Evolutionary conservation across 2,329 filamentous ascomycete genomes (phyloP).

Genomic region (Aspergillus sp.): DNA sequence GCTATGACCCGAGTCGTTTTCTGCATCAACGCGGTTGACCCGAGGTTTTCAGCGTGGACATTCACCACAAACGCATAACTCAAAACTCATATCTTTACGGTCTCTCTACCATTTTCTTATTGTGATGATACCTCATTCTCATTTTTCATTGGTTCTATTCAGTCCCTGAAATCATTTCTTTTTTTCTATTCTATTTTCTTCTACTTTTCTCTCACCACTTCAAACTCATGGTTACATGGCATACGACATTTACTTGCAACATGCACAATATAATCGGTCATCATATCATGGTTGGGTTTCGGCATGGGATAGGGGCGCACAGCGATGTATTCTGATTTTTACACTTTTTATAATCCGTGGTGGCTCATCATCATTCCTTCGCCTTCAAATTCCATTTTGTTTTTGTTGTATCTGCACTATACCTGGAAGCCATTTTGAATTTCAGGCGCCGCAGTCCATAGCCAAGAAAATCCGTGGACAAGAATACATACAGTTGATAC

Average conservation of each 20-base stretch:
- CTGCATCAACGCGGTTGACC: neutral
- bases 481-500: neutral
- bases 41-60: neutral
- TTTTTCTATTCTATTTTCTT: neutral
- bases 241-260: constrained; percentile 5
- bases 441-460: neutral
- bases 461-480: neutral
- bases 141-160: neutral
- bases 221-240: constrained; percentile 2
- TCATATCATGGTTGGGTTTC: constrained; percentile 11
- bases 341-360: constrained; percentile 13
- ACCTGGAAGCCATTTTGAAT: neutral
- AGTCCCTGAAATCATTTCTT: constrained; percentile 1
- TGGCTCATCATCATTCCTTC: neutral
- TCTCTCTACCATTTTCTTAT: constrained; percentile 3
- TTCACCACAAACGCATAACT: neutral
- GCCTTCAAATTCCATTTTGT: neutral
- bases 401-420: neutral
- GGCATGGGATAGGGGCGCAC: constrained; percentile 16
- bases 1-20: constrained; percentile 2
- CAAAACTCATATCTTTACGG: constrained; percentile 2
- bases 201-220: neutral
- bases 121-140: constrained; percentile 10
- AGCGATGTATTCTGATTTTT: constrained; percentile 7
- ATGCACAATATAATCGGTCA: constrained; percentile 15